These are phyloP conservation scores for Macrolepiota albuminosa DNA, from an alignment of 768 basidiomycete species.

Conservation along the genomic window DNA sequence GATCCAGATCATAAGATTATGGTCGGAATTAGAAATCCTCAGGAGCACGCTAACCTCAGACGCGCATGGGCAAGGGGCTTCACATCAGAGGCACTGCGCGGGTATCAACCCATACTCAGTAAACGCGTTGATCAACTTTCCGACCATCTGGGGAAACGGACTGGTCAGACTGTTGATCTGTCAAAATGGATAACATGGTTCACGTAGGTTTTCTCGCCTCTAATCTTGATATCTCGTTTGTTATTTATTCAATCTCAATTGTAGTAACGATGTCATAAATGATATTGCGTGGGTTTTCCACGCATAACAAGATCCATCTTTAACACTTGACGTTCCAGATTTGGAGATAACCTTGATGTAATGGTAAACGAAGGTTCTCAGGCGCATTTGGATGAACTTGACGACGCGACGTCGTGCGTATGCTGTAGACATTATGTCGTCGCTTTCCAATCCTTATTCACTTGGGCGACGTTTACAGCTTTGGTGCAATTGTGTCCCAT, in stretches of 20 bases:
- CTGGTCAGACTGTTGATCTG: conserved; percentile 21
- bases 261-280: conserved; percentile 33
- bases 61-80: conserved; percentile 38
- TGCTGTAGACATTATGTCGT: neutral
- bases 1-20: conserved; percentile 16
- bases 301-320: neutral
- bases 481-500: neutral
- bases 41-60: conserved; percentile 30
- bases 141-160: conserved; percentile 11
- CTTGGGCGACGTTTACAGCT: neutral
- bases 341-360: conserved; percentile 20
- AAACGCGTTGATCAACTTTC: conserved; percentile 20
- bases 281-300: conserved; percentile 30
- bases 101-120: conserved; percentile 16
- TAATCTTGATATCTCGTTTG: neutral
- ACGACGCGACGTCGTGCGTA: conserved; percentile 3
- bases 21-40: conserved; percentile 25
- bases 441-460: neutral
- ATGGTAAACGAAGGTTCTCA: conserved; percentile 9
- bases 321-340: conserved; percentile 14
- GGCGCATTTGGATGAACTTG: neutral
- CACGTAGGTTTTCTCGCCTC: conserved; percentile 22
- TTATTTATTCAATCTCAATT: neutral
- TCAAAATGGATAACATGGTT: conserved; percentile 32
- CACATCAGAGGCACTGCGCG: conserved; percentile 25